These are phyloP conservation scores for Nitzschia palea DNA, from an alignment of 108 stramenopile genomes.

Conservation along the genomic window DNA sequence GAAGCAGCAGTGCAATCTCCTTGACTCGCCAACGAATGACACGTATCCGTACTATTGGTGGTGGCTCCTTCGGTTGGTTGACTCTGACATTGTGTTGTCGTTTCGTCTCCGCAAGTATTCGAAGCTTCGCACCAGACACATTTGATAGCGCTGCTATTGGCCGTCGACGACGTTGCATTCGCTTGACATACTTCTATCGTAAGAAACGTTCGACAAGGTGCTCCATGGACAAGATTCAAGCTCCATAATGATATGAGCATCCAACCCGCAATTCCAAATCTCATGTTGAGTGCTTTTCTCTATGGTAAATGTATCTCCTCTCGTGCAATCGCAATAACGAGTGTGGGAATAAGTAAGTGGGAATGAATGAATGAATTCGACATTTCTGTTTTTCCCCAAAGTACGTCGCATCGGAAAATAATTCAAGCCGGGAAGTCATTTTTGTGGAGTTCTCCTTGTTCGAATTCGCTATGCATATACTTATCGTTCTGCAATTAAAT, in stretches of 20 bases:
- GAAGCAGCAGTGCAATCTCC: not conserved
- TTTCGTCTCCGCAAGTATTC: not conserved
- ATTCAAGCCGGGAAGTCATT: no score
- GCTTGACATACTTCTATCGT: not conserved
- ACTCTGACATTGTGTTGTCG: not conserved
- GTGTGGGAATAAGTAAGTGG: no score
- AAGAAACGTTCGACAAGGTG: not conserved
- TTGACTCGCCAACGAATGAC: not conserved
- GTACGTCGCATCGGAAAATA: no score
- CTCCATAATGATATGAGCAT: not conserved
- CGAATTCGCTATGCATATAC: not conserved
- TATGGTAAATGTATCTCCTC: not conserved
- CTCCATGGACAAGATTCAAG: not conserved
- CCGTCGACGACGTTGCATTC: not conserved
- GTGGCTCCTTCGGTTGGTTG: not conserved
- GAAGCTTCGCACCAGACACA: slow-evolving; percentile 6
- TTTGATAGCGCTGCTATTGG: not conserved
- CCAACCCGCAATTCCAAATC: no score
- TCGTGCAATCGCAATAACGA: no score
- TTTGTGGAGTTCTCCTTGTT: not conserved
- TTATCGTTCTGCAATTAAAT: not conserved
- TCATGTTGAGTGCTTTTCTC: no score
- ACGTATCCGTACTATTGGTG: not conserved
- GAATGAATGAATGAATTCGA: no score
- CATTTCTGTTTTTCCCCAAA: no score